Base-by-base conservation (phyloP, 345 rosid genomes). In the Linum trigynum region DNA sequence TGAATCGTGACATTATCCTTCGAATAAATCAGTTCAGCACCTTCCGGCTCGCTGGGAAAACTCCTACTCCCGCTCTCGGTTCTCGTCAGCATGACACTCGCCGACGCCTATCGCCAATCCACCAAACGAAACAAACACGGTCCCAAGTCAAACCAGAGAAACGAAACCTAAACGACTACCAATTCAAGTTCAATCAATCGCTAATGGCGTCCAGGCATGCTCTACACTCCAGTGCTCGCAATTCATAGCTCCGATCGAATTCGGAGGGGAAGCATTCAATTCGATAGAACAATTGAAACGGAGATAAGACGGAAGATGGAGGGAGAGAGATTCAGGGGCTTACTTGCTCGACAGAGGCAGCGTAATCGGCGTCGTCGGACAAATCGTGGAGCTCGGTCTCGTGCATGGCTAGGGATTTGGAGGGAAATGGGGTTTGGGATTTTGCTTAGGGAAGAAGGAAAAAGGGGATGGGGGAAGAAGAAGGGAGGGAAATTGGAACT, bases 311-410 rank as follows among this genome's bases (percentile, higher is more conserved):
- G 32, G 32, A 23, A 23, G 32, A 23, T 23, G 32, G 32, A 23
- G 3, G 16, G 66, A 61, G 10, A 37, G 5, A 38, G 70, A 45
- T 59, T n/a, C 41, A 71, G 9, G 15, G 66, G 32, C 77, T 69
- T 77, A 89, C 97, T 69, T 91, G 91, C 32, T 77, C 88, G 62
- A 80, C 77, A 39, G 99, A 91, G 5, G 94, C 97, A 2, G 96
- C 97, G 82, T 89, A 95, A 75, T 95, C 97, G 59, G 97, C 88
- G 77, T 95, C 99, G 80, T 95, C 99, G 2, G 97, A 88, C 63
- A 95, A 82, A 73, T 95, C 99, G 61, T 85, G 85, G 55, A 82
- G 81, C 67, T 94, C 99, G 7, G 87, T 53, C 82, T 88, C 90
- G 65, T 79, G 96, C 89, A 90, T 90, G 71, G 74, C 23, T 38